phyloP scores from a whole-genome alignment of 2,329 filamentous ascomycete species.

The Didymella glomerata region DNA sequence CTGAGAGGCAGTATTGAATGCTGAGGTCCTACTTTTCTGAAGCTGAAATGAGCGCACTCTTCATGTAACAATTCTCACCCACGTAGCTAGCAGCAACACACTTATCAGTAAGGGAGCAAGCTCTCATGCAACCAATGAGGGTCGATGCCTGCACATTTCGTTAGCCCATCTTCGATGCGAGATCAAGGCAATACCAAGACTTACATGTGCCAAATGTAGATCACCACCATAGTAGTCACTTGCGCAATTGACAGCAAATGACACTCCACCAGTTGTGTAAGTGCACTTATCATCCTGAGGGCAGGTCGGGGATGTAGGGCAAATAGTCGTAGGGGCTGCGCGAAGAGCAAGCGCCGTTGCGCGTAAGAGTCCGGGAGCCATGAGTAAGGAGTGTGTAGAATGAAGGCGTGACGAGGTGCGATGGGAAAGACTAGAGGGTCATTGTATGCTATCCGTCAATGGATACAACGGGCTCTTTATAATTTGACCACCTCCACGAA shows the following conservation, averaged over 20 bases:
- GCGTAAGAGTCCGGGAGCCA: not conserved
- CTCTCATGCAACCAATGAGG: not conserved
- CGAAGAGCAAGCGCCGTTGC: not conserved
- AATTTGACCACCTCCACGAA: not conserved
- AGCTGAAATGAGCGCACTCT: not conserved
- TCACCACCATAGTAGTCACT: not conserved
- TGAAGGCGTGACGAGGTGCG: not conserved
- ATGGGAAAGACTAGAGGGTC: not conserved
- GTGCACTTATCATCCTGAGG: not conserved
- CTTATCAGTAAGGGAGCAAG: not conserved
- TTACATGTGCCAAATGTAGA: not conserved
- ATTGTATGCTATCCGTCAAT: not conserved
- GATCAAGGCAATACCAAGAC: not conserved
- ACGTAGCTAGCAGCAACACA: constrained; percentile 9
- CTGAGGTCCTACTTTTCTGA: not conserved
- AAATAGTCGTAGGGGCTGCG: not conserved
- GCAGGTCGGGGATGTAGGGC: not conserved
- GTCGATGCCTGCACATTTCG: not conserved
- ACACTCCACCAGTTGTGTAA: not conserved
- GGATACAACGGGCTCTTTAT: not conserved
- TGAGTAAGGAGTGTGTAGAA: not conserved
- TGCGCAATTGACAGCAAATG: not conserved
- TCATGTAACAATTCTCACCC: constrained; percentile 5
- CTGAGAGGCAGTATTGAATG: no score
- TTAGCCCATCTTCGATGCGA: not conserved